A percentile compares a stretch with the other conserved stretches of the same genome.
Conservation (phyloP, 306 rosid genomes). For the Acmispon strigosus region DNA sequence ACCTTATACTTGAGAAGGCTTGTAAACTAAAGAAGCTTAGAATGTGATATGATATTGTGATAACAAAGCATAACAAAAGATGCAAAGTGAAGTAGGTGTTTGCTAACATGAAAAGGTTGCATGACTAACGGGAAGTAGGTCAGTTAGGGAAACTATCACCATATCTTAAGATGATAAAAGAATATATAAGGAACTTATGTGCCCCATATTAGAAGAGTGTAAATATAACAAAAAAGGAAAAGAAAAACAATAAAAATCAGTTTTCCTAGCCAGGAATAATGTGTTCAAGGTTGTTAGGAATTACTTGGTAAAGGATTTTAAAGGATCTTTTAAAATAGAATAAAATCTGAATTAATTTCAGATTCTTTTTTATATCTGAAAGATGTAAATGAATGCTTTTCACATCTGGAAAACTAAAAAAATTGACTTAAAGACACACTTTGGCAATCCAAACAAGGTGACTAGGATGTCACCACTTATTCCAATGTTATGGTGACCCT, state of each 20-base stretch:
- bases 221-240: background rate
- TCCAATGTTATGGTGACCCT: too few relatives aligned
- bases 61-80: background rate
- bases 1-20: background rate
- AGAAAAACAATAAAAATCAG: background rate
- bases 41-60: background rate
- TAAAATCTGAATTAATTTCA: too few relatives aligned
- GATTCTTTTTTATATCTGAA: too few relatives aligned
- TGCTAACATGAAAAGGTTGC: constrained; percentile 1
- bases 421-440: too few relatives aligned
- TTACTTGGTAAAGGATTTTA: too few relatives aligned
- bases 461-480: too few relatives aligned
- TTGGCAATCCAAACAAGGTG: too few relatives aligned
- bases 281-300: too few relatives aligned
- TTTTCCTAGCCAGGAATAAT: too few relatives aligned
- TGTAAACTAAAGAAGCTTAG: background rate
- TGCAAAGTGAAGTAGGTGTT: background rate
- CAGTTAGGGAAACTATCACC: background rate
- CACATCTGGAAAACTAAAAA: too few relatives aligned
- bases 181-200: background rate
- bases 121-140: background rate
- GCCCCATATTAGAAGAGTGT: background rate
- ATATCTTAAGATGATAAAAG: background rate
- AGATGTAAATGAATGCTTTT: too few relatives aligned
- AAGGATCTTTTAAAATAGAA: too few relatives aligned